Evolutionary conservation across 305 asterid species (phyloP).

Genomic region (Plantago coronopus): DNA sequence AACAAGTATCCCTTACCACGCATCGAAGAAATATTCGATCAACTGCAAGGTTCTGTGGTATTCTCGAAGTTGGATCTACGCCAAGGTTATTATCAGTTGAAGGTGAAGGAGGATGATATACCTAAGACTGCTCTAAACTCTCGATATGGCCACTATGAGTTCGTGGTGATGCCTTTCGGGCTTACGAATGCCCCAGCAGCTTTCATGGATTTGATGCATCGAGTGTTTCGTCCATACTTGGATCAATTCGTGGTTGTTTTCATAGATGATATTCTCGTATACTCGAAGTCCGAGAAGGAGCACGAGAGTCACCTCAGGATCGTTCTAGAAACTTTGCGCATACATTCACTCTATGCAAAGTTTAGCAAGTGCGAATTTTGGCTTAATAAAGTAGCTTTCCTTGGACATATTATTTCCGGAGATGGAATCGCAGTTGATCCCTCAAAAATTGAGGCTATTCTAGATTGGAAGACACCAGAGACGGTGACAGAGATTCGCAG

Average conservation of each 20-base stretch:
- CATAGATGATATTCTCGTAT: background rate
- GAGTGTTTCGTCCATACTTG: background rate
- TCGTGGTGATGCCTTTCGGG: constrained; percentile 1
- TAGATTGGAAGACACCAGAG: background rate
- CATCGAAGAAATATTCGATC: background rate
- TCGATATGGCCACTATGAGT: background rate
- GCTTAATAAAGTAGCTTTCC: background rate
- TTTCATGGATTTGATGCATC: background rate
- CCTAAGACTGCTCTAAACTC: background rate
- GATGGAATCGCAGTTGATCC: background rate
- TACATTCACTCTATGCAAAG: background rate
- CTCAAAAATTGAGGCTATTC: background rate
- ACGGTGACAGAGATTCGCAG: background rate
- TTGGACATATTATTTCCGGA: background rate
- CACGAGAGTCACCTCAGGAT: background rate
- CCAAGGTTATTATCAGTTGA: background rate
- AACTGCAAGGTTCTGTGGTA: background rate
- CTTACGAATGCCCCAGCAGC: background rate
- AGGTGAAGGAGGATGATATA: background rate
- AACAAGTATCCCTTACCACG: background rate
- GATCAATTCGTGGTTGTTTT: background rate
- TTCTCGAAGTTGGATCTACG: background rate
- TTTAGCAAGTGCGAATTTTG: constrained; percentile 8
- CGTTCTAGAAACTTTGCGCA: background rate
- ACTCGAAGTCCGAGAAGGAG: background rate